Base-by-base conservation (phyloP, 1,284 basidiomycete genomes). In the Cystobasidium pallidum region DNA sequence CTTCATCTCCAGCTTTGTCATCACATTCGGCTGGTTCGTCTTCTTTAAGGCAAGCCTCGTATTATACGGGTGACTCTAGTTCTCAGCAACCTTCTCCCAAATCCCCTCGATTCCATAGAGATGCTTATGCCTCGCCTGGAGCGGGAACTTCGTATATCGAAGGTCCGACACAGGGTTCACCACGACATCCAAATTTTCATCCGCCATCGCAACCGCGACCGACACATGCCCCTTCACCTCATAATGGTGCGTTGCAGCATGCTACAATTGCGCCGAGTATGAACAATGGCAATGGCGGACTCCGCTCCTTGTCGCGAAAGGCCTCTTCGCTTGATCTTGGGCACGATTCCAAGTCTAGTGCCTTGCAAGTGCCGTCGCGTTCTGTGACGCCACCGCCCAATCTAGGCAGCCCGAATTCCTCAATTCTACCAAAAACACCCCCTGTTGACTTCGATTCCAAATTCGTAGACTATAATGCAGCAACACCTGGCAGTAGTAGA, bases 281-380 rank as follows among this genome's bases (percentile, higher is more conserved):
- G 6, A 45, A 19, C 21, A 34, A 6, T 6, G 24, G 21, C 2
- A 57, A 36, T 36, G n/a, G n/a, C 32, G 32, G 62, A 11, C 43
- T 24, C 8, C 52, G 66, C 15, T 43, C 32, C 17, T 26, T 70
- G 2, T 49, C 58, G 17, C 59, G 66, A 19, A 63, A 65, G n/a
- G 73, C 73, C 0, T 70, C 62, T 10, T 68, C 65, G 4, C 45
- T 74, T 8, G 73, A 74, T 47, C 54, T 74, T 1, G 36, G 39
- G 19, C 63, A 59, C 19, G 39, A 63, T 17, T 24, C 45, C 11
- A 51, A 36, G 11, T 3, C 62, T 64, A 19, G n/a, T 24, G 36
- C 66, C 6, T 32, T 66, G 8, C 30, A 36, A 19, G 26, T 47
- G 7, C 58, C 55, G 6, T 61, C 65, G 47, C 64, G 55, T 17